A percentile compares a stretch with the other conserved stretches of the same genome.
Evolutionary conservation across 169 alveolate species (phyloP).

Genomic region (Babesia caballi): DNA sequence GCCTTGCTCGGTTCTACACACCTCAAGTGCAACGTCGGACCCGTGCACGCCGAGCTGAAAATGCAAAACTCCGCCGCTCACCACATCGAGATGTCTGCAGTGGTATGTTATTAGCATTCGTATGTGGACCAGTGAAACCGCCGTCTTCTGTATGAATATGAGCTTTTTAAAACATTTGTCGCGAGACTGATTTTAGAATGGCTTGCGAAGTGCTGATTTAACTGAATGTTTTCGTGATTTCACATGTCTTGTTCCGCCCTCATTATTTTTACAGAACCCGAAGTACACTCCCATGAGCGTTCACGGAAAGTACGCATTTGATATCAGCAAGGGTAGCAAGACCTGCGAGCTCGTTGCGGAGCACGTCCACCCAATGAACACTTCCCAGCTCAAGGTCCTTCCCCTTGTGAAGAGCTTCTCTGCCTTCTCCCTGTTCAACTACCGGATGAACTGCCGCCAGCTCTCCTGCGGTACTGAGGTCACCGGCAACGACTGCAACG

Average conservation of each 20-base stretch:
- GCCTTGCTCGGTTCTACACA: slow-evolving; percentile 26
- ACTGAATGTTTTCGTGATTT: background rate
- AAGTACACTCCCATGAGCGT: slow-evolving; percentile 4
- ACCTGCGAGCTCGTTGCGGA: slow-evolving; percentile 24
- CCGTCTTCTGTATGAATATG: no score
- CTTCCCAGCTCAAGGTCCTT: slow-evolving; percentile 27
- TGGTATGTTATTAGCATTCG: slow-evolving; percentile 20
- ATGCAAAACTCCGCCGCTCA: slow-evolving; percentile 27
- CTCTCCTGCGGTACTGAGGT: slow-evolving; percentile 53
- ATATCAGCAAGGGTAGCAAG: slow-evolving; percentile 25
- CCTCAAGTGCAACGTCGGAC: slow-evolving; percentile 20
- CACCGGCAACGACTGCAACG: slow-evolving; percentile 18
- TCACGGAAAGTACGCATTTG: slow-evolving; percentile 27
- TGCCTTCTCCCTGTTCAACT: slow-evolving; percentile 41
- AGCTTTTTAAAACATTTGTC: no score
- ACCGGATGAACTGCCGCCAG: slow-evolving; percentile 8
- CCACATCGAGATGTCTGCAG: slow-evolving; percentile 39
- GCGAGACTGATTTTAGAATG: no score
- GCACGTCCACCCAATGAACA: slow-evolving; percentile 17
- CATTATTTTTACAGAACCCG: background rate
- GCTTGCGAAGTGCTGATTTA: no score
- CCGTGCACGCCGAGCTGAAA: slow-evolving; percentile 35
- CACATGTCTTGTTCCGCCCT: background rate
- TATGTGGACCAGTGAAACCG: no score
- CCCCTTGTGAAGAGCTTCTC: slow-evolving; percentile 39